phyloP scores from a whole-genome alignment of 129 eudicot species.

The Flaveria trinervia region DNA sequence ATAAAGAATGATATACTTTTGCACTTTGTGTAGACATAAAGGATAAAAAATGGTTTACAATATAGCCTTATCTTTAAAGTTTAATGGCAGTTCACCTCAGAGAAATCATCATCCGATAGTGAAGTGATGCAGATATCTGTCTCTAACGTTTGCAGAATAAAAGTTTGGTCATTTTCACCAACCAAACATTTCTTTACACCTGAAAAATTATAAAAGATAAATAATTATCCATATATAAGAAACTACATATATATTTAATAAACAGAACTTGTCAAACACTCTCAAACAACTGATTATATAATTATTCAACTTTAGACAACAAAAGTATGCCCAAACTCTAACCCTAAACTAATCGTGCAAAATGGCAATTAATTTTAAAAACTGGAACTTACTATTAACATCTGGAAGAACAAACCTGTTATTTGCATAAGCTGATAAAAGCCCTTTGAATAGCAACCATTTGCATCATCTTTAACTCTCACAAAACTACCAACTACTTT shows the following conservation, averaged over 20 bases:
- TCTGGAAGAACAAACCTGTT: conserved; percentile 48
- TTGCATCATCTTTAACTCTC: conserved; percentile 56
- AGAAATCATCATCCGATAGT: conserved; percentile 70
- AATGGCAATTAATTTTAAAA: background rate
- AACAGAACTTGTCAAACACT: background rate
- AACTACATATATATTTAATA: background rate
- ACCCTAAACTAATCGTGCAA: background rate
- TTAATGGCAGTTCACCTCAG: conserved; percentile 44
- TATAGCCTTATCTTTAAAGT: background rate
- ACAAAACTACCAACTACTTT: conserved; percentile 75
- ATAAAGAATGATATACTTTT: background rate
- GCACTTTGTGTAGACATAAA: background rate
- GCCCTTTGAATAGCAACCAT: conserved; percentile 41
- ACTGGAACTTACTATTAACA: background rate
- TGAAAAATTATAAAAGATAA: conserved; percentile 30
- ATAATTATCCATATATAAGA: background rate
- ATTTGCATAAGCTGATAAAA: conserved; percentile 67
- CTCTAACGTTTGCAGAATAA: conserved; percentile 45
- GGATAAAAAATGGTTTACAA: background rate
- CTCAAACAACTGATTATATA: background rate
- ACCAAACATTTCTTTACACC: conserved; percentile 43
- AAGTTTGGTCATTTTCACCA: conserved; percentile 35
- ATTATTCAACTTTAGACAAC: too few relatives aligned
- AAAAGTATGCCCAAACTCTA: background rate
- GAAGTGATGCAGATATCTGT: conserved; percentile 44